Evolutionary conservation across 2,329 filamentous ascomycete species (phyloP).

Genomic region (Podosphaera fusca): DNA sequence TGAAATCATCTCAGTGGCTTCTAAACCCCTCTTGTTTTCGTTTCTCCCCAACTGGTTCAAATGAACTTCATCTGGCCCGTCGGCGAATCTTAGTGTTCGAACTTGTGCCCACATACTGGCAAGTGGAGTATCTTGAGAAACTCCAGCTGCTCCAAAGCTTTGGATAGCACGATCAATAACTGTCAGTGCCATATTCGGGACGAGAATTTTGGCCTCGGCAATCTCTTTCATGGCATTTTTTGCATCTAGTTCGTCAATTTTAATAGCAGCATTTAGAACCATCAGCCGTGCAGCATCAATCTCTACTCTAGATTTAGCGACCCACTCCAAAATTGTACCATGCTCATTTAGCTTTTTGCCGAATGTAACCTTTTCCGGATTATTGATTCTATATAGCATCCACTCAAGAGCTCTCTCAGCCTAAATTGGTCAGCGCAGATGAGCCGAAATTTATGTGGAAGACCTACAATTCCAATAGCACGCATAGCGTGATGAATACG

Average conservation of each 20-base stretch:
- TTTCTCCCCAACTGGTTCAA: constrained; percentile 58
- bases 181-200: constrained; percentile 57
- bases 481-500: constrained; percentile 98
- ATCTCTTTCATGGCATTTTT: constrained; percentile 86
- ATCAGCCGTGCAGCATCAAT: constrained; percentile 79
- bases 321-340: constrained; percentile 86
- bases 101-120: constrained; percentile 63
- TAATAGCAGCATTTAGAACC: constrained; percentile 83
- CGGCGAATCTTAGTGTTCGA: constrained; percentile 63
- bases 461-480: constrained; percentile 54
- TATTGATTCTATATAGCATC: constrained; percentile 87
- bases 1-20: constrained; percentile 36
- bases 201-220: constrained; percentile 80
- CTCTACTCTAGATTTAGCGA: constrained; percentile 76
- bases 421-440: constrained; percentile 15
- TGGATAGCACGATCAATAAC: constrained; percentile 92
- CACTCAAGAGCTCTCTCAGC: constrained; percentile 82
- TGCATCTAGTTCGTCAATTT: constrained; percentile 74
- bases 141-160: constrained; percentile 72
- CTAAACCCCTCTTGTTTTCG: constrained; percentile 48
- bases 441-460: background rate
- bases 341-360: constrained; percentile 71
- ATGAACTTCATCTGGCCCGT: constrained; percentile 94
- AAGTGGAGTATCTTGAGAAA: constrained; percentile 84
- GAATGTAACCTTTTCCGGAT: constrained; percentile 75